phyloP scores from a whole-genome alignment of 2,329 filamentous ascomycete genomes.

The Aschersonia sp. region DNA sequence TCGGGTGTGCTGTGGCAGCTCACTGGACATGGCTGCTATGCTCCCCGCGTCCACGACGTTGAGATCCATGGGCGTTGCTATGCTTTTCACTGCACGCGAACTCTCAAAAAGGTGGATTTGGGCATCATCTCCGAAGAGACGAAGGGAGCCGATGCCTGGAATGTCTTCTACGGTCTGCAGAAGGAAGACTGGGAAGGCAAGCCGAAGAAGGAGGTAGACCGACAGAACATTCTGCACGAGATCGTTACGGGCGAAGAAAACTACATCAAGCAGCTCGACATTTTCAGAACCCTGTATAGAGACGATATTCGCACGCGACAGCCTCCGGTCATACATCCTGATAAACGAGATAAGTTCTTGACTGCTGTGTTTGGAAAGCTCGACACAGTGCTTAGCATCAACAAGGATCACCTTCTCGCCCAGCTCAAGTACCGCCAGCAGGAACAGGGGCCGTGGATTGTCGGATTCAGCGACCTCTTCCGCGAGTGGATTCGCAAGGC shows the following conservation, averaged over 20 bases:
- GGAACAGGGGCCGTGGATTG: constrained; percentile 90
- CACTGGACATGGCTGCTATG: constrained; percentile 83
- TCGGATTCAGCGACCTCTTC: constrained; percentile 93
- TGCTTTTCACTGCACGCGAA: constrained; percentile 84
- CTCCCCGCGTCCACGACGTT: constrained; percentile 63
- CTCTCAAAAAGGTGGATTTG: constrained; percentile 85
- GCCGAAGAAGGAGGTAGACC: constrained; percentile 76
- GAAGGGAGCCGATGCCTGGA: constrained; percentile 66
- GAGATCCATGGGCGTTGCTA: constrained; percentile 71
- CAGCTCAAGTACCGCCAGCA: constrained; percentile 95
- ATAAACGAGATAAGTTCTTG: constrained; percentile 67
- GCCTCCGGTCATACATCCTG: constrained; percentile 68
- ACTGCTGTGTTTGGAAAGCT: constrained; percentile 80
- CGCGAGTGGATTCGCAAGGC: constrained; percentile 97
- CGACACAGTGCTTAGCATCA: constrained; percentile 76
- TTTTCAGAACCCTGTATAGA: constrained; percentile 72
- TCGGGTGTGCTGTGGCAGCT: constrained; percentile 90
- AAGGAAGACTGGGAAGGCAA: constrained; percentile 60
- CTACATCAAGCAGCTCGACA: constrained; percentile 80
- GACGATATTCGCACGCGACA: constrained; percentile 61
- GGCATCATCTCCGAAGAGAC: constrained; percentile 57
- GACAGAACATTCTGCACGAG: constrained; percentile 90
- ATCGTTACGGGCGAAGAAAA: constrained; percentile 87
- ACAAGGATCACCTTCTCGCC: constrained; percentile 81
- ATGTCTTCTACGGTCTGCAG: constrained; percentile 71